Conservation (phyloP, 768 basidiomycete species). For the Candolleomyces eurysporus region DNA sequence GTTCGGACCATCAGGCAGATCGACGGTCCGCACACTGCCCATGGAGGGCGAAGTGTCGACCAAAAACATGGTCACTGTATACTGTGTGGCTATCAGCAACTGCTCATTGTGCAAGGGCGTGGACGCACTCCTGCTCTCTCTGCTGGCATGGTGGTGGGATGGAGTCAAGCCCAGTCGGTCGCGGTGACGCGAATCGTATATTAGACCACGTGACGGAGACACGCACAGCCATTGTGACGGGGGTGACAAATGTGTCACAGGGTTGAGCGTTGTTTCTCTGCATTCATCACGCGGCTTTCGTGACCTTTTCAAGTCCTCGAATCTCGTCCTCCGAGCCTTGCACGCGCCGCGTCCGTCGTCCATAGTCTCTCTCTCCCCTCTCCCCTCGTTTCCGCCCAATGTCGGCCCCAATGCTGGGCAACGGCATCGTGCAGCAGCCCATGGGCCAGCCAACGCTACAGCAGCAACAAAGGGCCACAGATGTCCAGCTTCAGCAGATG, state of each 20-base stretch:
- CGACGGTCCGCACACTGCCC: conserved; percentile 59
- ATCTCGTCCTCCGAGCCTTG: conserved; percentile 8
- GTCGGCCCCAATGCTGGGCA: conserved; percentile 42
- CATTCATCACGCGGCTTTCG: conserved; percentile 32
- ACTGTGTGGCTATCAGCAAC: conserved; percentile 42
- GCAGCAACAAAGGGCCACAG: conserved; percentile 23
- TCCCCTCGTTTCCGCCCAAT: conserved; percentile 19
- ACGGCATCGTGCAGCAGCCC: conserved; percentile 29
- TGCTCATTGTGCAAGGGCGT: background rate
- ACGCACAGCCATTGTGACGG: background rate
- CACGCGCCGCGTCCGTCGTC: conserved; percentile 13
- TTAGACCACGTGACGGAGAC: conserved; percentile 22
- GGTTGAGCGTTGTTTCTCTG: conserved; percentile 21
- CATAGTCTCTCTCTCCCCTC: background rate
- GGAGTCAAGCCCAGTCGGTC: conserved; percentile 9
- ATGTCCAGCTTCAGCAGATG: conserved; percentile 38
- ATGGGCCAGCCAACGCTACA: conserved; percentile 25
- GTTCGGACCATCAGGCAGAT: conserved; percentile 50
- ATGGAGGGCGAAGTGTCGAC: conserved; percentile 88
- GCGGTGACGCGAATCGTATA: conserved; percentile 32
- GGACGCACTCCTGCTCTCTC: conserved; percentile 74
- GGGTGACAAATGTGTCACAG: conserved; percentile 4
- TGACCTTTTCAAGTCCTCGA: conserved; percentile 20
- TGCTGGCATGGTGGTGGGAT: conserved; percentile 55
- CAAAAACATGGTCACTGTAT: conserved; percentile 85